Evolutionary conservation across 257 asterid species (phyloP).

Genomic region (Solanum commersonii): DNA sequence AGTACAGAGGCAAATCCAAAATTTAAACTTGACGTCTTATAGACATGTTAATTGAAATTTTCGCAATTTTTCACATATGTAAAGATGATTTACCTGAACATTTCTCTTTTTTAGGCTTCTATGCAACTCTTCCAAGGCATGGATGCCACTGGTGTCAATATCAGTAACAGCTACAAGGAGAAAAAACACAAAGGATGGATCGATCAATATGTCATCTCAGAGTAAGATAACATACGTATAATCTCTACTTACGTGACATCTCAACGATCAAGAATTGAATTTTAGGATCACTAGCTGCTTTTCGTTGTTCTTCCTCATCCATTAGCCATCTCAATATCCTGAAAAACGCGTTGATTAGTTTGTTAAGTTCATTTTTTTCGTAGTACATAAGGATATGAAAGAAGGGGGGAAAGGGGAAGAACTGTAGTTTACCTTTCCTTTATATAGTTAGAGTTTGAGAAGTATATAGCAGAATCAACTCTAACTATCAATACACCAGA

Average conservation of each 20-base stretch:
- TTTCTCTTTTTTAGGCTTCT: slow-evolving; percentile 63
- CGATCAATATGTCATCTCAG: not conserved
- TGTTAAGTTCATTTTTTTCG: not conserved
- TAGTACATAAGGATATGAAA: not conserved
- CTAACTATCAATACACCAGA: slow-evolving; percentile 68
- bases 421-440: slow-evolving; percentile 47
- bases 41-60: not conserved
- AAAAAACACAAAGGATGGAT: not conserved
- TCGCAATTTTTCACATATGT: not conserved
- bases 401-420: not conserved
- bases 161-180: slow-evolving; percentile 60
- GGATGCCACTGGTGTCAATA: slow-evolving; percentile 91
- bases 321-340: slow-evolving; percentile 69
- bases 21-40: not conserved
- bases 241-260: slow-evolving; percentile 41
- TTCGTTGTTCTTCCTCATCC: slow-evolving; percentile 53
- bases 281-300: slow-evolving; percentile 23
- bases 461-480: slow-evolving; percentile 93
- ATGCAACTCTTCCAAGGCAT: slow-evolving; percentile 67
- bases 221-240: not conserved
- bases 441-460: slow-evolving; percentile 84
- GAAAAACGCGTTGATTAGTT: slow-evolving; percentile 4
- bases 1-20: not conserved
- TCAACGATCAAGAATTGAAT: slow-evolving; percentile 42
- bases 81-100: slow-evolving; percentile 39